Evolutionary conservation across 2,329 filamentous ascomycete genomes (phyloP), one percentile per base, ranked within the genome.

Genomic region (Ramularia endophylla): DNA sequence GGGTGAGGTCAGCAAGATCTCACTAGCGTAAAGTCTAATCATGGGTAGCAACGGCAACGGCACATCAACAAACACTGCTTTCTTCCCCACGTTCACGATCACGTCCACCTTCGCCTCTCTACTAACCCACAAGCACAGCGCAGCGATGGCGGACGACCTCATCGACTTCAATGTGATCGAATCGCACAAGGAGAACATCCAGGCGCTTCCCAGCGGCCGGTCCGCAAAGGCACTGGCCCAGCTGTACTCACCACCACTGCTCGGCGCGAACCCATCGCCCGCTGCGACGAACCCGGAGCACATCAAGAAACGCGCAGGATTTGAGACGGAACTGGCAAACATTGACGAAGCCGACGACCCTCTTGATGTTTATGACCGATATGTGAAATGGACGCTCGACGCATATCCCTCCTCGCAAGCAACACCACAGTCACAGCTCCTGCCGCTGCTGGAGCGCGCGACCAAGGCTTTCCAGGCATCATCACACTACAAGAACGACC

Each of bases 171-270:
- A 94, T 57, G 78, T 95, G 50, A 95, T 98, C 67, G 92, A 98
- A 69, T 80, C 78, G 34, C 89, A 95, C 57, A 98, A 98, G 68
- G 92, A 98, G 69, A 98, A 98, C 66, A 95, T 98, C 42, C 89
- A 95, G 65, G 82, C 88, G 16, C 75, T 98, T 9, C 89, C 90
- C 12, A 85, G 87, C 48, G 92, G 83, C 25, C 74, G 92, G 51
- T 97, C 90, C 29, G 92, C 90, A 33, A 86, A 82, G 68, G 89
- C 92, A 40, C 81, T 98, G 38, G 88, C 83, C 20, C 78, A 88
- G 40, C 78, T 87, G 22, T 88, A 87, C 74, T 83, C 88, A 47
- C 65, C 66, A 32, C 68, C 69, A 8, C 51, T 63, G 19, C 54
- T 61, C 11, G 54, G 53, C 29, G 53, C 54, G n/a, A 47, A 57